phyloP scores from a whole-genome alignment of 768 basidiomycete species.

The Infundibulicybe gibba region DNA sequence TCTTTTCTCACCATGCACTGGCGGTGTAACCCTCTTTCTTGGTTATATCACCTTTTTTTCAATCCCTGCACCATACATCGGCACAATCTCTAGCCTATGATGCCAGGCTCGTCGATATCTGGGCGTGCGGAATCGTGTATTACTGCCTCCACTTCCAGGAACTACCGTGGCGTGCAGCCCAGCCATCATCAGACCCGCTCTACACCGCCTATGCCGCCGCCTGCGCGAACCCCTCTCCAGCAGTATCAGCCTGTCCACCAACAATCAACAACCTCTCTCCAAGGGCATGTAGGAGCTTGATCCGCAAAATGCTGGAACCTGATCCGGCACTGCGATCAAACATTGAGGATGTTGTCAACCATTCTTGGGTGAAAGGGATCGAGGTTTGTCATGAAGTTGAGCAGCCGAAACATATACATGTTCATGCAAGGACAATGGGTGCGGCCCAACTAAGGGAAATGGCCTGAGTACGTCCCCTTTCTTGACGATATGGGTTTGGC shows the following conservation, averaged over 20 bases:
- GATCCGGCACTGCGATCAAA: constrained; percentile 72
- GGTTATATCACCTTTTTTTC: constrained; percentile 12
- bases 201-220: constrained; percentile 74
- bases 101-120: constrained; percentile 94
- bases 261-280: constrained; percentile 91
- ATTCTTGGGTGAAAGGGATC: constrained; percentile 77
- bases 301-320: constrained; percentile 95
- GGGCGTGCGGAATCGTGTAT: constrained; percentile 96
- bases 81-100: constrained; percentile 72
- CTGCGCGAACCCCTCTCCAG: constrained; percentile 41
- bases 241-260: constrained; percentile 45
- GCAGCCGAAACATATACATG: constrained; percentile 71
- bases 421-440: constrained; percentile 58
- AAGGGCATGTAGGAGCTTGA: constrained; percentile 74
- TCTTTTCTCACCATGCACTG: constrained; percentile 21
- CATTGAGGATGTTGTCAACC: constrained; percentile 78
- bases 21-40: constrained; percentile 30
- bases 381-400: constrained; percentile 74
- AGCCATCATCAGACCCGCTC: constrained; percentile 65
- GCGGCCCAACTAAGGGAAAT: constrained; percentile 35
- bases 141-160: constrained; percentile 99
- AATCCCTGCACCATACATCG: constrained; percentile 6
- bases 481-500: too few species aligned
- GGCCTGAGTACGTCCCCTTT: constrained; percentile 1
- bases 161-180: constrained; percentile 96